Evolutionary conservation across 805 yeast genomes (phyloP).

Genomic region (Suhomyces xylopsoci): DNA sequence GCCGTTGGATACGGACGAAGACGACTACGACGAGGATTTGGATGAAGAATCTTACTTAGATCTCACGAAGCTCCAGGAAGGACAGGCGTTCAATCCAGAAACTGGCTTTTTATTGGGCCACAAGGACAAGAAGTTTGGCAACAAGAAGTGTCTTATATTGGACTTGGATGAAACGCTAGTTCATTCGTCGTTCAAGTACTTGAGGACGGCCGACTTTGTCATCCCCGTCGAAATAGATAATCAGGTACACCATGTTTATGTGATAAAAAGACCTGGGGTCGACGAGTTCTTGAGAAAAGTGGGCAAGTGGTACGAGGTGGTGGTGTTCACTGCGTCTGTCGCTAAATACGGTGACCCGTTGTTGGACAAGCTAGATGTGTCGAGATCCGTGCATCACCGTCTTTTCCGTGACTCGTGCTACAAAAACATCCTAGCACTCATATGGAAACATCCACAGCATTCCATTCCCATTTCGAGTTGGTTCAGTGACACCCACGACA

Average conservation of each 20-base stretch:
- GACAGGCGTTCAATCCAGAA: slow-evolving; percentile 60
- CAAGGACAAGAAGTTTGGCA: slow-evolving; percentile 45
- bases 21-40: slow-evolving; percentile 23
- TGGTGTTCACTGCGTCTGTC: slow-evolving; percentile 95
- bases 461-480: slow-evolving; percentile 96
- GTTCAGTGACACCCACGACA: slow-evolving; percentile 98
- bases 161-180: slow-evolving; percentile 96
- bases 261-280: slow-evolving; percentile 96
- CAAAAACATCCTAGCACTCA: too few species aligned
- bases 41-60: slow-evolving; percentile 43
- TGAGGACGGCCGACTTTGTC: slow-evolving; percentile 92
- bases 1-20: slow-evolving; percentile 18
- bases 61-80: slow-evolving; percentile 64
- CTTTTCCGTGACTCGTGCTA: slow-evolving; percentile 92
- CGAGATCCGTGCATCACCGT: slow-evolving; percentile 78
- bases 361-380: slow-evolving; percentile 80
- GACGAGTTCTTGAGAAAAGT: slow-evolving; percentile 85
- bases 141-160: slow-evolving; percentile 80
- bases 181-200: slow-evolving; percentile 89
- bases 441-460: slow-evolving; percentile 97
- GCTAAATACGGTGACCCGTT: slow-evolving; percentile 95
- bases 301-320: slow-evolving; percentile 88
- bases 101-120: slow-evolving; percentile 67
- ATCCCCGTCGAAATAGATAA: slow-evolving; percentile 96
- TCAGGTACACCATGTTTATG: slow-evolving; percentile 90